A percentile compares a stretch with the other conserved stretches of the same genome.
Evolutionary conservation across 78 protist species (phyloP).

Genomic region (Creolimax fragrantissima): DNA sequence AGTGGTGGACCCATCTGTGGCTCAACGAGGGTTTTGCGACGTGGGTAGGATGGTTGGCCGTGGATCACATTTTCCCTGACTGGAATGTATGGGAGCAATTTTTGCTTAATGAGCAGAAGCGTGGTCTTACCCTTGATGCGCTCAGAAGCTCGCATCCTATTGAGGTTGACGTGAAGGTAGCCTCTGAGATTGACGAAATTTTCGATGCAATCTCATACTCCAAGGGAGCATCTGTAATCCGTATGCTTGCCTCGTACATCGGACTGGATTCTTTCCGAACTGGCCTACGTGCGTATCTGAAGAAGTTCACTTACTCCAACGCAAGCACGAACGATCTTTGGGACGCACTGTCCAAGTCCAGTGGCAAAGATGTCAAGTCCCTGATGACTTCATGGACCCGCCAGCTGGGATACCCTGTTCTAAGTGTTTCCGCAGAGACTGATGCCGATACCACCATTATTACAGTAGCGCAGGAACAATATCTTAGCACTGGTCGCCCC

Average conservation of each 20-base stretch:
- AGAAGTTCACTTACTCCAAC: constrained; percentile 44
- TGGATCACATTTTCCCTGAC: constrained; percentile 17
- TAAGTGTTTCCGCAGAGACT: constrained; percentile 27
- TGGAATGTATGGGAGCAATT: constrained; percentile 29
- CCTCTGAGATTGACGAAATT: constrained; percentile 69
- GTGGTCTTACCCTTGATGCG: constrained; percentile 67
- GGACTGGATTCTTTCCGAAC: constrained; percentile 72
- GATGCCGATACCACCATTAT: not conserved
- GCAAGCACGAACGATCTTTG: constrained; percentile 75
- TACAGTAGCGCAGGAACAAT: not conserved
- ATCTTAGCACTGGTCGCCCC: not conserved
- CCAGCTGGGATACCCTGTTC: constrained; percentile 72
- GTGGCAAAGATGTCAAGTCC: constrained; percentile 38
- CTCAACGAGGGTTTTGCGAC: constrained; percentile 78
- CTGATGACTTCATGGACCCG: constrained; percentile 66
- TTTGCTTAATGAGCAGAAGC: not conserved
- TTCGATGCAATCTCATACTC: constrained; percentile 77
- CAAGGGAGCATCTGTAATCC: constrained; percentile 68
- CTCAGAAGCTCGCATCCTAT: constrained; percentile 73
- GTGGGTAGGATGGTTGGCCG: constrained; percentile 26
- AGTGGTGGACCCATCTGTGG: constrained; percentile 87
- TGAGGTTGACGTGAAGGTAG: constrained; percentile 60
- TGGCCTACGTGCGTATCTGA: constrained; percentile 61
- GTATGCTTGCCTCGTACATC: constrained; percentile 57
- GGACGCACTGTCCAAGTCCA: constrained; percentile 42